Conservation (phyloP, 257 asterid genomes). For the Catharanthus roseus region DNA sequence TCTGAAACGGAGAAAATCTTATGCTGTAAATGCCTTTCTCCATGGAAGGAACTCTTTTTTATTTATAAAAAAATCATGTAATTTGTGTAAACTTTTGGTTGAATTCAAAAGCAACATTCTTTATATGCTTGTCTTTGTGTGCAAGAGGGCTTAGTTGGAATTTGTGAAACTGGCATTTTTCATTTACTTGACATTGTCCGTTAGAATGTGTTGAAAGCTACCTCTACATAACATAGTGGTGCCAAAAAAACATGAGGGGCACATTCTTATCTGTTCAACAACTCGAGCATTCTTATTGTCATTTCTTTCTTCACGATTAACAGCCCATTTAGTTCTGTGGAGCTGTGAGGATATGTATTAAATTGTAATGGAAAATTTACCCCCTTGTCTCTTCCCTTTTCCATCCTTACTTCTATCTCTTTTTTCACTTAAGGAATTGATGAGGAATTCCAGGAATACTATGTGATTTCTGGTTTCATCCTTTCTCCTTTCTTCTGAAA, state of each 20-base stretch:
- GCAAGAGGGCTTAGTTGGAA: too few relatives aligned
- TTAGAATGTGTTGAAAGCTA: neutral
- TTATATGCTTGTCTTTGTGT: neutral
- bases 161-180: neutral
- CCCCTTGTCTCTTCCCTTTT: neutral
- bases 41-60: neutral
- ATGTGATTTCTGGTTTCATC: neutral
- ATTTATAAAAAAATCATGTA: neutral
- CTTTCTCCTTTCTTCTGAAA: neutral
- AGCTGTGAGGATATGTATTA: neutral
- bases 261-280: neutral
- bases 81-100: neutral
- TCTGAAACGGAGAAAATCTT: constrained; percentile 85
- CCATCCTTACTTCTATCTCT: neutral
- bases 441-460: neutral
- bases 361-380: neutral
- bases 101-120: neutral
- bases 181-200: neutral
- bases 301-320: neutral
- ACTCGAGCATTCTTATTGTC: neutral
- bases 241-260: neutral
- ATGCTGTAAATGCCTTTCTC: constrained; percentile 54
- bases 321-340: neutral
- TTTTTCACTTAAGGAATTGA: neutral
- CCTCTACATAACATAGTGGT: neutral